Base-by-base conservation (phyloP, 148 eudicot species). In the Gaultheria prostrata region DNA sequence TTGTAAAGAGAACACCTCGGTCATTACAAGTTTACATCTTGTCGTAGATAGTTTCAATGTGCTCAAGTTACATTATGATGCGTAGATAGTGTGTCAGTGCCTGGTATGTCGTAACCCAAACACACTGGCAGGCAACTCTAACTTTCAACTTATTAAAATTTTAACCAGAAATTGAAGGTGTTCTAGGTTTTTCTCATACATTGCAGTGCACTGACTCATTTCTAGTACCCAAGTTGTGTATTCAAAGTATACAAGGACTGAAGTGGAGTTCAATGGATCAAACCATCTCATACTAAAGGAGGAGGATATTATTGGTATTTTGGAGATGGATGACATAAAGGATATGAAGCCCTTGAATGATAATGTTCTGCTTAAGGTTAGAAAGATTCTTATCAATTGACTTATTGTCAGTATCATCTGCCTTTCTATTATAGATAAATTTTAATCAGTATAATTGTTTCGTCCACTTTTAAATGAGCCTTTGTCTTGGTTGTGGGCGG, bases 231-330 rank as follows among this genome's bases (percentile, higher is more conserved):
- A 91, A 80, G 87, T 95, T 59, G 93, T 95, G 54, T 95, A 93
- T 81, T 95, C 98, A 53, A 93, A 91, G 89, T 95, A 90, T 83
- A 92, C 97, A 1, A 97, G 98, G 81, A 95, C 94, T 24, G 98
- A 95, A 86, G 92, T 95, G 83, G 95, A 93, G 77, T 95, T 95
- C 84, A 86, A 91, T 80, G 98, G 97, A n/a, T n/a, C n/a, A n/a
- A n/a, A n/a, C n/a, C n/a, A n/a, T n/a, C n/a, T n/a, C n/a, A n/a
- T n/a, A n/a, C n/a, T n/a, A n/a, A n/a, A n/a, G n/a, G n/a, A n/a
- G n/a, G n/a, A n/a, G n/a, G n/a, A n/a, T n/a, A n/a, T n/a, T n/a
- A n/a, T n/a, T n/a, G n/a, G n/a, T n/a, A n/a, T n/a, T n/a, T n/a
- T n/a, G n/a, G n/a, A n/a, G n/a, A n/a, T n/a, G n/a, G n/a, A n/a